Percentiles rank a stretch among this genome's conserved stretches.
These are phyloP conservation scores for Daldinia eschscholtzii DNA, from an alignment of 2,329 filamentous ascomycete genomes.

Conservation along the genomic window DNA sequence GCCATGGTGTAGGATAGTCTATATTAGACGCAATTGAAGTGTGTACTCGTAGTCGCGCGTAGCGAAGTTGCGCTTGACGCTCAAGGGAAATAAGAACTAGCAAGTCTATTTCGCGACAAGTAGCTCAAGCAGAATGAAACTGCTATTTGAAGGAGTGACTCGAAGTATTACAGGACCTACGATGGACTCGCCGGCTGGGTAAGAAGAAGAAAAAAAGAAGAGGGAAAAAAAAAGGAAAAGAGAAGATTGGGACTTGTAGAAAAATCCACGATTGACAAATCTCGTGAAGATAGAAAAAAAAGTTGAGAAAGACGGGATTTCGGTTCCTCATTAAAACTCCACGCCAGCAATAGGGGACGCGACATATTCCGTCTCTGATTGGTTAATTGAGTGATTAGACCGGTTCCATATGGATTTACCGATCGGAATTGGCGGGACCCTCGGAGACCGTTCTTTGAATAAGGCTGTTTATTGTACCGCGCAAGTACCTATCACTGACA, in stretches of 20 bases:
- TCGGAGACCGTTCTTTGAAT: constrained; percentile 28
- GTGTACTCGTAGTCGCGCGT: constrained; percentile 28
- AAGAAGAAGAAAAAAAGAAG: constrained; percentile 42
- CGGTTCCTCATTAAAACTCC: constrained; percentile 44
- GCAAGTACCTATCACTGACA: background rate
- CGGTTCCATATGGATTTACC: constrained; percentile 34
- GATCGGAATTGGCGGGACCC: constrained; percentile 42
- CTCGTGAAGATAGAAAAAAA: constrained; percentile 39
- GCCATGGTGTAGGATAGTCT: constrained; percentile 43
- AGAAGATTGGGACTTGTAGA: constrained; percentile 42
- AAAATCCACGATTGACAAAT: constrained; percentile 46
- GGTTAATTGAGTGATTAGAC: constrained; percentile 21
- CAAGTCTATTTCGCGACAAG: constrained; percentile 26
- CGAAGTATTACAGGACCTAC: constrained; percentile 43
- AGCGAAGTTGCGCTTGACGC: constrained; percentile 18
- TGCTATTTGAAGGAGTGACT: constrained; percentile 58
- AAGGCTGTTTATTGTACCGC: constrained; percentile 6
- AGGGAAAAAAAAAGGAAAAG: constrained; percentile 48
- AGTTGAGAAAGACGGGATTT: constrained; percentile 28
- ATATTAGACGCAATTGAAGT: constrained; percentile 15
- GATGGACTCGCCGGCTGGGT: constrained; percentile 41
- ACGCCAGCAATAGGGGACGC: constrained; percentile 45
- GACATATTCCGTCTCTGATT: constrained; percentile 26
- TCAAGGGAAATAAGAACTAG: constrained; percentile 20
- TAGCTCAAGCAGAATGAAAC: constrained; percentile 53